phyloP scores from a whole-genome alignment of 169 alveolate genomes.

The Plasmodium coatneyi region DNA sequence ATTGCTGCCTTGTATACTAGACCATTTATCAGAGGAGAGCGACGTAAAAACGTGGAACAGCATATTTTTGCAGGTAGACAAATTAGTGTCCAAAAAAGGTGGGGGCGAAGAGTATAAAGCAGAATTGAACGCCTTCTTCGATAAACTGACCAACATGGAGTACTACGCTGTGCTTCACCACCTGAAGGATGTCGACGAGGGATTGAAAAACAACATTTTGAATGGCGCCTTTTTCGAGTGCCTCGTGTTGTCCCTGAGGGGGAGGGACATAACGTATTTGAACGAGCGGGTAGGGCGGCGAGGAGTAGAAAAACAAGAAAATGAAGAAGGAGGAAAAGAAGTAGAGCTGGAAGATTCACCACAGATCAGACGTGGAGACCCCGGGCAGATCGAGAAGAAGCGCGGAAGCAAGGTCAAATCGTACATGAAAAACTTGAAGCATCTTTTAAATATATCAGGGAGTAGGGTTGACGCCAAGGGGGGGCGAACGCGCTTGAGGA shows the following conservation, averaged over 20 bases:
- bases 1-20: conserved; percentile 16
- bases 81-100: conserved; percentile 31
- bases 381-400: not conserved
- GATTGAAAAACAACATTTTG: conserved; percentile 24
- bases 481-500: not conserved
- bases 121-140: conserved; percentile 34
- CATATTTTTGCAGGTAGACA: conserved; percentile 49
- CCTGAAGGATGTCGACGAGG: conserved; percentile 47
- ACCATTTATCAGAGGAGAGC: conserved; percentile 1
- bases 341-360: not conserved
- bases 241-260: conserved; percentile 16
- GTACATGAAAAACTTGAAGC: conserved; percentile 36
- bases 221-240: conserved; percentile 47
- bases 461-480: not conserved
- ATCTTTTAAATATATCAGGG: conserved; percentile 28
- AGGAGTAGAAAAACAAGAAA: not conserved
- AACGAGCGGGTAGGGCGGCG: not conserved
- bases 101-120: conserved; percentile 29
- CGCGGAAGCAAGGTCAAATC: conserved; percentile 36
- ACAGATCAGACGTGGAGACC: not conserved
- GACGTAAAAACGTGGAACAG: conserved; percentile 33
- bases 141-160: conserved; percentile 3
- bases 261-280: conserved; percentile 33
- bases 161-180: conserved; percentile 17
- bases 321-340: not conserved